Evolutionary conservation across 2,329 filamentous ascomycete species (phyloP), one percentile per base, ranked within the genome.

Genomic region (Chaetomium olivaceum): DNA sequence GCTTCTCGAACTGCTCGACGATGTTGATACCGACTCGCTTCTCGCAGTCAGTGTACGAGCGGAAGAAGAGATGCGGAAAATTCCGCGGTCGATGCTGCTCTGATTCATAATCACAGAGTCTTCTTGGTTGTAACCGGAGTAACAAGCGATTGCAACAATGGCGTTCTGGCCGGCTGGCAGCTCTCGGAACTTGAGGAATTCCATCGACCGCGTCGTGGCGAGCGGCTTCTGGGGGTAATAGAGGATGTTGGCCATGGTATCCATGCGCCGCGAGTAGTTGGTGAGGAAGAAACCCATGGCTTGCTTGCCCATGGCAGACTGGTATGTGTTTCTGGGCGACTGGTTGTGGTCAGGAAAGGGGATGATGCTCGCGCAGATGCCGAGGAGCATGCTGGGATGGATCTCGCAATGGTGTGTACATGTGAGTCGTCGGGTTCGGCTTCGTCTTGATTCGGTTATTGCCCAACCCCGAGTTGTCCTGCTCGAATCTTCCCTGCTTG

Each of bases 61-160:
- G 89, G 86, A 97, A 99, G 83, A 98, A 99, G 62, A 99, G 81
- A 85, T 97, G 74, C 96, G 88, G 89, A 99, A 99, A 4, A 99
- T 84, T 69, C 95, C 95, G 75, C 95, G 91, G 78, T 99, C 95
- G 74, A 99, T 98, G 79, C 93, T 97, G 81, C 93, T 97, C 81
- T 99, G 95, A 79, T 99, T 99, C 95, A 99, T 98, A 74, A 99
- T 97, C 71, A 99, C 94, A 71, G 95, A 99, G 88, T 99, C 95
- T 92, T 99, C 95, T 78, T 99, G 96, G 79, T 99, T 99, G 83
- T 99, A 99, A 67, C 95, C 95, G 62, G 93, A 97, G 80, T 99
- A 99, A 77, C 91, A 96, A 66, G 93, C 89, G 79, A 99, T 99
- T 50, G 95, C 96, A 14, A 99, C 95, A 73, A 99, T 99, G 23